phyloP scores from a whole-genome alignment of 352 stramenopile genomes.

The Blastocystis sp. region DNA sequence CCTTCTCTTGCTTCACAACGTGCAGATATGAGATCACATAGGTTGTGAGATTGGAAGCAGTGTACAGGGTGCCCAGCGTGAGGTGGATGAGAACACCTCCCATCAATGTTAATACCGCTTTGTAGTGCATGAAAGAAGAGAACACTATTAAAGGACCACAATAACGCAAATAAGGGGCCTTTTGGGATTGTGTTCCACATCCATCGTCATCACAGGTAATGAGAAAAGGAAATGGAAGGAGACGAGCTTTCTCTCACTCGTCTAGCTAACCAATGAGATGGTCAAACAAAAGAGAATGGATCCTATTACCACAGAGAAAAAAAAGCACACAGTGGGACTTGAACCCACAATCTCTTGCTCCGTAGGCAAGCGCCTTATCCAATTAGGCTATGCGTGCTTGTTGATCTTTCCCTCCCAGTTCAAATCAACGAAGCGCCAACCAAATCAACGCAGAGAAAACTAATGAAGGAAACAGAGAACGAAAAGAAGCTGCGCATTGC shows the following conservation, averaged over 20 bases:
- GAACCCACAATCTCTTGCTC: conserved; percentile 53
- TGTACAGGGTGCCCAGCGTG: conserved; percentile 55
- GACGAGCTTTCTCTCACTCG: not conserved
- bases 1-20: conserved; percentile 7
- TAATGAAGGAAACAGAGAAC: not conserved
- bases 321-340: conserved; percentile 47
- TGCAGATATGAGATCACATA: conserved; percentile 55
- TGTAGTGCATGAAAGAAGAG: conserved; percentile 24
- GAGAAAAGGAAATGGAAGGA: not conserved
- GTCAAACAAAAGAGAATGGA: too few species aligned
- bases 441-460: not conserved
- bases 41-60: conserved; percentile 27
- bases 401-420: not conserved
- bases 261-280: too few species aligned
- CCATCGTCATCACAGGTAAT: too few species aligned
- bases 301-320: too few species aligned
- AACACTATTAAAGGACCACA: not conserved
- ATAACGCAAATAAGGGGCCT: not conserved
- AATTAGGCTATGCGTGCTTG: conserved; percentile 53
- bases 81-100: conserved; percentile 54
- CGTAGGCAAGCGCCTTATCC: conserved; percentile 51
- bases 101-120: conserved; percentile 41
- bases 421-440: not conserved
- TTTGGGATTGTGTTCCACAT: not conserved
- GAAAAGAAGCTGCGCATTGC: conserved; percentile 20